Conservation (phyloP, 2,329 filamentous ascomycete genomes). For the Fusarium zealandicum region DNA sequence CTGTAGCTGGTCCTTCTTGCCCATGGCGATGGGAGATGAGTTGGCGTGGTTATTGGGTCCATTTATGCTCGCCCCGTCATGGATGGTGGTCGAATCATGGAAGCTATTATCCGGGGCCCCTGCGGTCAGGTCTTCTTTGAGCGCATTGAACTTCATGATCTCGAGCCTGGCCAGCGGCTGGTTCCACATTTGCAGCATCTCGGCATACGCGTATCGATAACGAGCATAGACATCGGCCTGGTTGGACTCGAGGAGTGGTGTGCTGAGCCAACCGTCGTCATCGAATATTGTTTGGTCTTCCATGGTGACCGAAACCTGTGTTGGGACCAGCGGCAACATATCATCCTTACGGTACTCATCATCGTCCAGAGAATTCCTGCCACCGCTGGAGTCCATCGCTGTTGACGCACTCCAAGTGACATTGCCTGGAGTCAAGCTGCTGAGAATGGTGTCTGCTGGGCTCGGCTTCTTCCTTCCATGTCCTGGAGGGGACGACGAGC, state of each 20-base stretch:
- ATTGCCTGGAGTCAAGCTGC: slow-evolving; percentile 59
- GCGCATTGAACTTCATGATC: slow-evolving; percentile 72
- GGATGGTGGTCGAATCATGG: slow-evolving; percentile 48
- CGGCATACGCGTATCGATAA: slow-evolving; percentile 72
- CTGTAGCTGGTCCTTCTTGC: slow-evolving; percentile 62
- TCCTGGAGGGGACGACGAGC: slow-evolving; percentile 55
- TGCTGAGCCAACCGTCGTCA: slow-evolving; percentile 70
- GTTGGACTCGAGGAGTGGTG: slow-evolving; percentile 63
- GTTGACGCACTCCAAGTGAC: slow-evolving; percentile 60
- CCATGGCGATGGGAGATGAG: slow-evolving; percentile 62
- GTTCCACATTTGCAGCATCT: slow-evolving; percentile 72
- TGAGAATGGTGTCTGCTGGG: slow-evolving; percentile 67
- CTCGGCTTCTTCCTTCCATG: slow-evolving; percentile 62
- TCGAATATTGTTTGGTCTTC: slow-evolving; percentile 72
- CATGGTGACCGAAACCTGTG: slow-evolving; percentile 60
- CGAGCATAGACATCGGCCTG: slow-evolving; percentile 60
- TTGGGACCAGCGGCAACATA: slow-evolving; percentile 55
- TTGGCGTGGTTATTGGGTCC: slow-evolving; percentile 48
- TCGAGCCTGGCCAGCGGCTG: slow-evolving; percentile 69
- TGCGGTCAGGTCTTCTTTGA: slow-evolving; percentile 55
- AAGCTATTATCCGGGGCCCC: slow-evolving; percentile 44
- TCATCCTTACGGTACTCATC: slow-evolving; percentile 60
- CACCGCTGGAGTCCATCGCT: slow-evolving; percentile 54
- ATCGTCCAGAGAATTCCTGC: slow-evolving; percentile 61
- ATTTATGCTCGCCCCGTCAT: slow-evolving; percentile 49